Percentiles rank a stretch among this genome's conserved stretches.
These are phyloP conservation scores for Colletotrichum spaethianum DNA, from an alignment of 2,329 filamentous ascomycete genomes.

Conservation along the genomic window DNA sequence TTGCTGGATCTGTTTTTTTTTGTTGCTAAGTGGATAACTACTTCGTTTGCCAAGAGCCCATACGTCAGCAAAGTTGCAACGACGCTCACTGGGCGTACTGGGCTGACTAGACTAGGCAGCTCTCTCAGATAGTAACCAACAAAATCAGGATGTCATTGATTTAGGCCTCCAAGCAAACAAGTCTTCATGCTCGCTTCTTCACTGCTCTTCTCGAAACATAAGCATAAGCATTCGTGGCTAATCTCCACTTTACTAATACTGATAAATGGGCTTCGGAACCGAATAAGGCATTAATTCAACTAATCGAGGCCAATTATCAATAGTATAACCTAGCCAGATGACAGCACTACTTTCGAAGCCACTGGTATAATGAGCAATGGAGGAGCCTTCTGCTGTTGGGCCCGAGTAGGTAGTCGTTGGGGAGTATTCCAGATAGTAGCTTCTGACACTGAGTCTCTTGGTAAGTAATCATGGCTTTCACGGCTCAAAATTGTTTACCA, in stretches of 20 bases:
- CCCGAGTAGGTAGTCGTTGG: background rate
- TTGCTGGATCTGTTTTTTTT: background rate
- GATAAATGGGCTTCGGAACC: background rate
- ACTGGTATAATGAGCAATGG: background rate
- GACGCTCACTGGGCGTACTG: background rate
- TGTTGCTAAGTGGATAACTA: background rate
- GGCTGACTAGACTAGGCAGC: no score
- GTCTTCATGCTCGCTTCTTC: background rate
- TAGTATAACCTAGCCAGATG: background rate
- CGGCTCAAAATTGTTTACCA: background rate
- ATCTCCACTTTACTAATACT: background rate
- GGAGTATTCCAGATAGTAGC: no score
- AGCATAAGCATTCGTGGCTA: background rate
- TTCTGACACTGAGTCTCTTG: background rate
- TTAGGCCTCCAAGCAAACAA: background rate
- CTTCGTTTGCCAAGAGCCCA: background rate
- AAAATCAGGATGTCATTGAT: background rate
- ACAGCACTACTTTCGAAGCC: background rate
- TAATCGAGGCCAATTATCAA: background rate
- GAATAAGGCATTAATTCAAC: background rate
- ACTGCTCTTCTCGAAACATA: background rate
- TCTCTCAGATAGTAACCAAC: background rate
- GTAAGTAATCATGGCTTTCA: background rate
- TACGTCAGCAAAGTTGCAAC: background rate
- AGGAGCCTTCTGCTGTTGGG: background rate